phyloP scores from a whole-genome alignment of 768 basidiomycete species.

The Termitomyces sp. region DNA sequence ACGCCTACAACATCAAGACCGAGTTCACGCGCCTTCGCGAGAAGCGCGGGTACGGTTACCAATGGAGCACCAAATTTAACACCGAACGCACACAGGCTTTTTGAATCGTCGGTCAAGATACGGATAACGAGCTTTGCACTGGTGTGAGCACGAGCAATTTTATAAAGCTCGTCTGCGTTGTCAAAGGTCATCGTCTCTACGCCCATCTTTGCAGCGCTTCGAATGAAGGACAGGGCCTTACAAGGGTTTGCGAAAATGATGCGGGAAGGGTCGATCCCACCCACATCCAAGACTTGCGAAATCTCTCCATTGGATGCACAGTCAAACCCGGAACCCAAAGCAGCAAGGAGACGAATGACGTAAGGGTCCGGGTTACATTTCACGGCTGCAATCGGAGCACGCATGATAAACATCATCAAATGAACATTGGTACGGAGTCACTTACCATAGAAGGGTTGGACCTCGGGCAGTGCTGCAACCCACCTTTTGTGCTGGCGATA shows the following conservation, averaged over 20 bases:
- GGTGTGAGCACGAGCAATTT: constrained; percentile 80
- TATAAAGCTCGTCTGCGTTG: constrained; percentile 93
- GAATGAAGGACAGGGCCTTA: constrained; percentile 93
- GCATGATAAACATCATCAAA: constrained; percentile 4
- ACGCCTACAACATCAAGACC: constrained; percentile 86
- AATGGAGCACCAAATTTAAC: constrained; percentile 96
- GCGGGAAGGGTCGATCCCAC: constrained; percentile 69
- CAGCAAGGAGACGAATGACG: constrained; percentile 84
- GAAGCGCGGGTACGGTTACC: constrained; percentile 68
- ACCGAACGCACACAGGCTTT: constrained; percentile 88
- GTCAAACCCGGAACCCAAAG: constrained; percentile 92
- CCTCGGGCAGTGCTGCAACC: constrained; percentile 68
- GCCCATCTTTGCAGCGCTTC: constrained; percentile 70
- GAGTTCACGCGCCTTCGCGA: constrained; percentile 75
- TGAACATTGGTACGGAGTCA: constrained; percentile 9
- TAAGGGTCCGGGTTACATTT: constrained; percentile 99
- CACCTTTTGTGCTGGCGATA: constrained; percentile 84
- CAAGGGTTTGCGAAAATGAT: constrained; percentile 99
- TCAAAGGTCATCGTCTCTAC: constrained; percentile 98
- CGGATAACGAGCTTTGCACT: constrained; percentile 84
- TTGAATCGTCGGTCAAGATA: constrained; percentile 97
- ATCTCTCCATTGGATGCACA: constrained; percentile 97
- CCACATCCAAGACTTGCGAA: constrained; percentile 65
- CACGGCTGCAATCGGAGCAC: constrained; percentile 53
- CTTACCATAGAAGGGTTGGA: constrained; percentile 94